Base-by-base conservation (phyloP, 129 eudicot species). In the Tanacetum coccineum region DNA sequence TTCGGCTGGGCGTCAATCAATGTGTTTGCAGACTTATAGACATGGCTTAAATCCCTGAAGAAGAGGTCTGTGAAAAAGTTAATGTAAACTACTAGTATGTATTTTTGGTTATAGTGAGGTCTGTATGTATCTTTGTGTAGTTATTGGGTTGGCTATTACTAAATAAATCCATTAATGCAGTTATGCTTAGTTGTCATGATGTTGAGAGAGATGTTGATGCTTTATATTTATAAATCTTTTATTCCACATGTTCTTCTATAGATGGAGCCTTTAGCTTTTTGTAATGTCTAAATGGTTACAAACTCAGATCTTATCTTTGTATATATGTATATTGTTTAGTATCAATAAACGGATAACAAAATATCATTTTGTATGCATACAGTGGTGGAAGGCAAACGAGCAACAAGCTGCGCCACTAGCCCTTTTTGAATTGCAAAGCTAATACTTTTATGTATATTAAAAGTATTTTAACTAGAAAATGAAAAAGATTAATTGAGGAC, bases 401-500 rank as follows among this genome's bases (percentile, higher is more conserved):
- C n/a, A n/a, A n/a, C n/a, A n/a, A n/a, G n/a, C n/a, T n/a, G n/a
- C n/a, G n/a, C n/a, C n/a, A n/a, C n/a, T n/a, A n/a, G n/a, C n/a
- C 25, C 25, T 1, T 2, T 22, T 22, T 55, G 44, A 3, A 28
- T 14, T 44, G 44, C 47, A 55, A 21, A 55, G 53, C 51, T 50
- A 60, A 48, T 0, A 22, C 2, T 22, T 22, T 1, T 22, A 22
- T 22, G 25, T 22, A 22, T 22, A 22, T 39, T 12, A 15, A 5
- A 52, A 51, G 50, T 47, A 17, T 21, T 18, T 45, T 66, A 17
- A 57, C 61, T 58, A 47, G 62, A 74, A 59, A 60, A 59, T 60
- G 57, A 9, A 59, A 59, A 67, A 13, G 18, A 67, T 75, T 42
- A 59, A 61, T 60, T n/a, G 52, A 59, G 69, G 75, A 60, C 74